phyloP scores from a whole-genome alignment of 2,329 filamentous ascomycete species.

The Trichoderma sp. region DNA sequence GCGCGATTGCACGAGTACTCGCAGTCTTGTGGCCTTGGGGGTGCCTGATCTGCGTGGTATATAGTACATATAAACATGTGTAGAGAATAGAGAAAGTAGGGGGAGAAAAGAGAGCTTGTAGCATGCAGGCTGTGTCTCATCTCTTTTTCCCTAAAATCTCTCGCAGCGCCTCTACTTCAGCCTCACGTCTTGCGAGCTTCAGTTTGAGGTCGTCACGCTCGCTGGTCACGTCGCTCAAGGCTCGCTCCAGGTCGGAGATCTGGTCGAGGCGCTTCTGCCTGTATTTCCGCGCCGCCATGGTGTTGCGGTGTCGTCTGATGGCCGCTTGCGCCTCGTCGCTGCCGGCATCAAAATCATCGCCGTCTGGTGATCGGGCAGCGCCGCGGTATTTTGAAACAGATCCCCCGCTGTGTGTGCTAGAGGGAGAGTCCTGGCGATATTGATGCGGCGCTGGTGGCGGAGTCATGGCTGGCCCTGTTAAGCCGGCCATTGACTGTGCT shows the following conservation, averaged over 20 bases:
- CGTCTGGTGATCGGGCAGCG: conserved; percentile 1
- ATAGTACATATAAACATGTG: not conserved
- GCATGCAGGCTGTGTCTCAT: not conserved
- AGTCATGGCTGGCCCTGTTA: not conserved
- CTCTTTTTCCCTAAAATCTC: conserved; percentile 47
- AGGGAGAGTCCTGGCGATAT: conserved; percentile 12
- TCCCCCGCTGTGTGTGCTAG: conserved; percentile 22
- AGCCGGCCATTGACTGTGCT: conserved; percentile 17
- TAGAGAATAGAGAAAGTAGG: not conserved
- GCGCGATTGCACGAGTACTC: not conserved
- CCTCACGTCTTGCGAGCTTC: conserved; percentile 64
- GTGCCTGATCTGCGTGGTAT: not conserved
- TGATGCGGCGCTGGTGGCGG: conserved; percentile 10
- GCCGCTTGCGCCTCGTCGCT: conserved; percentile 32
- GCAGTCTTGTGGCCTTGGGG: not conserved
- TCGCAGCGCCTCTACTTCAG: conserved; percentile 63
- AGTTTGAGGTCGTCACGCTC: conserved; percentile 66
- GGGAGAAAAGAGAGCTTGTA: not conserved
- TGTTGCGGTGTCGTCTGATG: conserved; percentile 67
- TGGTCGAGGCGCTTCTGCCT: conserved; percentile 70
- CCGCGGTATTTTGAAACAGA: conserved; percentile 28
- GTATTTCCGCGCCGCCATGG: conserved; percentile 70
- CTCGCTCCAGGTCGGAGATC: conserved; percentile 61
- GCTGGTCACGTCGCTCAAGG: conserved; percentile 58
- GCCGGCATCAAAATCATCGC: conserved; percentile 28